A percentile compares a stretch with the other conserved stretches of the same genome.
Conservation (phyloP, 176 grass and related monocot species). For the Triticum timopheevii region DNA sequence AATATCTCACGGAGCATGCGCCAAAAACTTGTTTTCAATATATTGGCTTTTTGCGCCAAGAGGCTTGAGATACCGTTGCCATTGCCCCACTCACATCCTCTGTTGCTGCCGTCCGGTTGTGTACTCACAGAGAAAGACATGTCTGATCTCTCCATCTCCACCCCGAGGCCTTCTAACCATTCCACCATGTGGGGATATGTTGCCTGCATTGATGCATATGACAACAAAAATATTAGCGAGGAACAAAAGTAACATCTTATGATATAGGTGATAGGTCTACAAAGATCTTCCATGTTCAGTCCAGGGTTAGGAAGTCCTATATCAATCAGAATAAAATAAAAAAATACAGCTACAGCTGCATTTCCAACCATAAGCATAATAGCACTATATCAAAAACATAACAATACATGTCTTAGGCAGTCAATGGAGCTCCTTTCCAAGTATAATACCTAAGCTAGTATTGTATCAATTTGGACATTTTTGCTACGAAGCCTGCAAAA, state of each 20-base stretch:
- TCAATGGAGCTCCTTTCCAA: background rate
- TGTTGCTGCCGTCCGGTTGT: background rate
- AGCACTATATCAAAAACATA: background rate
- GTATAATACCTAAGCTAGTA: background rate
- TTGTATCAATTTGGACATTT: too few species aligned
- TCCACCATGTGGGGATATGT: conserved; percentile 2
- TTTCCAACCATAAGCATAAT: background rate
- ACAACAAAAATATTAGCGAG: background rate
- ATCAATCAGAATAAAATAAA: background rate
- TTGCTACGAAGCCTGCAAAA: too few species aligned
- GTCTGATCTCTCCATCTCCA: conserved; percentile 4
- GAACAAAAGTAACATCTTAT: background rate
- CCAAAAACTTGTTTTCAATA: conserved; percentile 12
- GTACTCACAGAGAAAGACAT: conserved; percentile 9
- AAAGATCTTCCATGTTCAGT: background rate
- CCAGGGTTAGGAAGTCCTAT: background rate
- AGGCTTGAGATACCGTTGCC: conserved; percentile 3
- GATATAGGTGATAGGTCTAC: background rate
- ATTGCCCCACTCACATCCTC: conserved; percentile 6
- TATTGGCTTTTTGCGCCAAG: background rate
- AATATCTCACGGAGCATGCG: conserved; percentile 2
- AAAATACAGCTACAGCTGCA: background rate
- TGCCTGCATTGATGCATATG: background rate
- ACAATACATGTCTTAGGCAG: background rate
- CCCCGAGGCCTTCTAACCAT: conserved; percentile 13